Base-by-base conservation (phyloP, 768 basidiomycete species). In the Tephrocybe sp. region DNA sequence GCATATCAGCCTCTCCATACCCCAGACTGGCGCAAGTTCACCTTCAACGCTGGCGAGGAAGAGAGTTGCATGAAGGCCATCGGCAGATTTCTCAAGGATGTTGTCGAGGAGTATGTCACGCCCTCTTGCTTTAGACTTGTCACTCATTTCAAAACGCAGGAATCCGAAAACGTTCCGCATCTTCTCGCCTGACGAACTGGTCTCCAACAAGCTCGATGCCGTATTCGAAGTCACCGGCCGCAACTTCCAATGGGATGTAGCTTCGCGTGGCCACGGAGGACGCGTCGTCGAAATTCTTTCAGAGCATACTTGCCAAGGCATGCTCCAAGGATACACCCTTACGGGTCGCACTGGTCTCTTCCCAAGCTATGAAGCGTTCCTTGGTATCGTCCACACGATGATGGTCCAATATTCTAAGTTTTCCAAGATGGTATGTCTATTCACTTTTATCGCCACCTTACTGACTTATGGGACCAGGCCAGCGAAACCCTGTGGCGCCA, bases 311-410 rank as follows among this genome's bases (percentile, higher is more conserved):
- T 88, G 88, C 57, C 89, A 93, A 63, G 91, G 87, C 19, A 92
- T 92, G 86, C 73, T 95, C 11, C 90, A 97, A 67, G 92, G 93
- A 2, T 95, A 95, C 67, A 92, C 91, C 5, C 79, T 97, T 38
- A 95, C 93, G 0, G 93, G 93, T 8, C 76, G 86, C 32, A 87
- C 86, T 0, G 92, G 82, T 11, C 73, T 95, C 27, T 92, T 96
- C 80, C 92, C 93, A 1, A 86, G 83, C 24, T 94, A 96, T 64
- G 93, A 96, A 64, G 87, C 90, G 0, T 97, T 96, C 79, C 73
- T 94, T 36, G 91, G 91, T 36, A 94, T 94, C 65, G 68, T 94
- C 22, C 85, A 87, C 47, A 94, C 91, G 15, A 92, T 93, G 91
- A 84, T 87, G 81, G 86, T 88, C 3, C 89, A 90, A 60, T 94